phyloP scores from a whole-genome alignment of 2,329 filamentous ascomycete species.

The Moelleriella libera region DNA sequence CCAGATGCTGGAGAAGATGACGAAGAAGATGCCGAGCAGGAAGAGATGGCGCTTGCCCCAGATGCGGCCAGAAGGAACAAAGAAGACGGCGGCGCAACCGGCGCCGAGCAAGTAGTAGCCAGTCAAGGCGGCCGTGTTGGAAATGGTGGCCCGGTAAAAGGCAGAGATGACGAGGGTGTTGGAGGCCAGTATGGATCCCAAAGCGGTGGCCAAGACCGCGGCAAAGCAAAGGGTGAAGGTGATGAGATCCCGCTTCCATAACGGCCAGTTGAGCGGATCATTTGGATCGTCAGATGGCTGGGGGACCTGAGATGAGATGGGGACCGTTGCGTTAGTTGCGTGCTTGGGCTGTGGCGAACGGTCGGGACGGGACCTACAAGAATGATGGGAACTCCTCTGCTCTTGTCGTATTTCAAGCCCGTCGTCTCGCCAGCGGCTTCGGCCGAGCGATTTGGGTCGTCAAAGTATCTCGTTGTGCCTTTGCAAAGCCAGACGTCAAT shows the following conservation, averaged over 20 bases:
- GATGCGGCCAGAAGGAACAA: conserved; percentile 75
- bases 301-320: conserved; percentile 33
- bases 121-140: conserved; percentile 67
- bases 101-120: conserved; percentile 80
- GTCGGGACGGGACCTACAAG: conserved; percentile 36
- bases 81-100: conserved; percentile 67
- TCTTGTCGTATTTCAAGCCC: conserved; percentile 58
- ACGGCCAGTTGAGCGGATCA: conserved; percentile 74
- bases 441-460: conserved; percentile 38
- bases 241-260: conserved; percentile 75
- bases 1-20: conserved; percentile 66
- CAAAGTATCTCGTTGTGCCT: conserved; percentile 52
- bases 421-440: conserved; percentile 22
- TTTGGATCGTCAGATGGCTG: conserved; percentile 86
- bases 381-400: conserved; percentile 55
- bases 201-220: conserved; percentile 69
- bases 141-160: conserved; percentile 51
- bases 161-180: conserved; percentile 69
- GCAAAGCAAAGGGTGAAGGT: conserved; percentile 65
- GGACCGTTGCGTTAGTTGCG: too few species aligned
- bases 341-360: neutral
- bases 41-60: conserved; percentile 92
- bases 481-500: neutral
- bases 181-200: conserved; percentile 77
- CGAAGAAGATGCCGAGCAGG: conserved; percentile 58